Percentiles rank a stretch among this genome's conserved stretches.
Evolutionary conservation across 768 basidiomycete species (phyloP).

Genomic region (Termitomyces sp.): DNA sequence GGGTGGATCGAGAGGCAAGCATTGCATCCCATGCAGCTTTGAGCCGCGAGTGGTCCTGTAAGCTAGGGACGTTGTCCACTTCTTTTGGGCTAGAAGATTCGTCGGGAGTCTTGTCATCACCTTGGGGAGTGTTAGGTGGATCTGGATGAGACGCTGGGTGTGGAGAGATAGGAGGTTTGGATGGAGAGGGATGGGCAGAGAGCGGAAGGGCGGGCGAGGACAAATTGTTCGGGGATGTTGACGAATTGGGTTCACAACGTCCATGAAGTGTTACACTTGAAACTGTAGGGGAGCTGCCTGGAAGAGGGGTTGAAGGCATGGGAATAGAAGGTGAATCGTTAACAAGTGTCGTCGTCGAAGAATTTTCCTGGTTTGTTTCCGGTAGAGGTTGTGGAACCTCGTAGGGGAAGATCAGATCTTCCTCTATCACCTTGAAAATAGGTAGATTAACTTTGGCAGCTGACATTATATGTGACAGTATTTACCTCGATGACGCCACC

Average conservation of each 20-base stretch:
- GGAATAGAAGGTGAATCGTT: slow-evolving; percentile 19
- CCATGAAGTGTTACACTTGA: slow-evolving; percentile 15
- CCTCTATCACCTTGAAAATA: slow-evolving; percentile 61
- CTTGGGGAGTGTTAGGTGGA: not conserved
- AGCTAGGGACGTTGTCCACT: too few species aligned
- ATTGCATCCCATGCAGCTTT: slow-evolving; percentile 66
- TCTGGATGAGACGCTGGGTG: not conserved
- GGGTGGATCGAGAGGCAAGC: slow-evolving; percentile 45
- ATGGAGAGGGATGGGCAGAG: not conserved
- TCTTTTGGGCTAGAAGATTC: slow-evolving; percentile 14
- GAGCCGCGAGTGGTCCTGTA: slow-evolving; percentile 60
- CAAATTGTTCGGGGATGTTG: slow-evolving; percentile 1
- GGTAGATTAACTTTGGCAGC: not conserved
- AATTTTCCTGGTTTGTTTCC: not conserved
- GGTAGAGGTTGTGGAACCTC: slow-evolving; percentile 18
- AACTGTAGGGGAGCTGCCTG: slow-evolving; percentile 21
- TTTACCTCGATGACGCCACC: slow-evolving; percentile 63
- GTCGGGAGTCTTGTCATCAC: not conserved
- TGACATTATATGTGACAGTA: not conserved
- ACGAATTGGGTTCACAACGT: slow-evolving; percentile 8
- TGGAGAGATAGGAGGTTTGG: not conserved
- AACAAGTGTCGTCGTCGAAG: slow-evolving; percentile 17
- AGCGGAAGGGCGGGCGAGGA: not conserved
- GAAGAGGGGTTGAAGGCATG: slow-evolving; percentile 15
- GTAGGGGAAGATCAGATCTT: slow-evolving; percentile 70